Evolutionary conservation across 345 rosid genomes (phyloP).

Genomic region (Gossypium raimondii): DNA sequence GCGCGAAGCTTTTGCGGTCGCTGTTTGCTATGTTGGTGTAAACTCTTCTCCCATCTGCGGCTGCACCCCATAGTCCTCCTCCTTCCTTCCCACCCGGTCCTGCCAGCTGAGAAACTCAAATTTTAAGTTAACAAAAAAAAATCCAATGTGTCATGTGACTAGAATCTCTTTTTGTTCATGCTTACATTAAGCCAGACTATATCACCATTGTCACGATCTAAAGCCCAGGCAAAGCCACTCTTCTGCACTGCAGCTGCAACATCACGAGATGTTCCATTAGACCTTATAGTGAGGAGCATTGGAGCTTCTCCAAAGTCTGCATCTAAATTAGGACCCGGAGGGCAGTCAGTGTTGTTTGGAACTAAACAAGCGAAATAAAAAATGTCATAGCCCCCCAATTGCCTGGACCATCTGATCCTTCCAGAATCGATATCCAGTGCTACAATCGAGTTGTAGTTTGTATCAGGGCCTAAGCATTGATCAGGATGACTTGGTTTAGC

Average conservation of each 20-base stretch:
- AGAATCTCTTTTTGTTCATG: background rate
- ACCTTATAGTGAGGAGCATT: slow-evolving; percentile 21
- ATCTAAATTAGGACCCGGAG: slow-evolving; percentile 47
- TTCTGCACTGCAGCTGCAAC: slow-evolving; percentile 42
- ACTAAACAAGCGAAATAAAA: slow-evolving; percentile 39
- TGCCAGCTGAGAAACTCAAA: slow-evolving; percentile 16
- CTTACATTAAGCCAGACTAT: slow-evolving; percentile 43
- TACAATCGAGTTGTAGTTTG: slow-evolving; percentile 31
- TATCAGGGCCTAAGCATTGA: slow-evolving; percentile 34
- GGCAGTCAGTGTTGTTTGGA: slow-evolving; percentile 44
- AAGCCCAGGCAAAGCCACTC: slow-evolving; percentile 47
- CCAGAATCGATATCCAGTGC: slow-evolving; percentile 32
- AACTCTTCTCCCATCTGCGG: slow-evolving; percentile 26
- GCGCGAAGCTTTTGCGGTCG: slow-evolving; percentile 26
- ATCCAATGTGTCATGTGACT: background rate
- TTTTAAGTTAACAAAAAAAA: background rate
- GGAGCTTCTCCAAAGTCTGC: slow-evolving; percentile 57
- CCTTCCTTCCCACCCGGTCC: slow-evolving; percentile 28
- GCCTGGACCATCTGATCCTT: slow-evolving; percentile 32
- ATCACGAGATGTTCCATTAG: slow-evolving; percentile 16
- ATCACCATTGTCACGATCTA: slow-evolving; percentile 34
- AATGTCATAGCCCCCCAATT: slow-evolving; percentile 40
- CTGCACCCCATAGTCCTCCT: slow-evolving; percentile 35
- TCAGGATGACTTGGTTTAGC: slow-evolving; percentile 35
- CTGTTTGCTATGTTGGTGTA: slow-evolving; percentile 32